Base-by-base conservation (phyloP, 768 basidiomycete genomes). In the Pisolithus tinctorius region DNA sequence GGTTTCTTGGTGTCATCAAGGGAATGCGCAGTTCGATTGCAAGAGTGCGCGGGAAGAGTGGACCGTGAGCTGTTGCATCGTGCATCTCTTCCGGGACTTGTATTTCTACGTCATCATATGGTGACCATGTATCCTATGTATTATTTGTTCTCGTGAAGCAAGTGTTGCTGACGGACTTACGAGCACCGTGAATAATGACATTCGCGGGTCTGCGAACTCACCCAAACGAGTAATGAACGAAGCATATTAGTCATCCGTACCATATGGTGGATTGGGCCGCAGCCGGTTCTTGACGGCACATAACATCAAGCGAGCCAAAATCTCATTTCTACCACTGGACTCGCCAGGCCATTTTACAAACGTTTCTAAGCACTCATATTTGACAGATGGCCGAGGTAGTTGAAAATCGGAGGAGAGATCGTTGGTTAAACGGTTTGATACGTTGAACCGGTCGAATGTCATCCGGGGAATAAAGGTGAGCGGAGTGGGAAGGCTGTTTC, bases 21-120 rank as follows among this genome's bases (percentile, higher is more conserved):
- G 76, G 75, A 4, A 57, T 77, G 10, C 58, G 65, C 6, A 76
- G 73, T 4, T 73, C 71, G 1, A 68, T 77, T 25, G 68, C 69
- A 44, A 62, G 76, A 5, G 75, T 69, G 29, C 63, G 69, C 54
- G 76, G 74, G 34, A 69, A 59, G 49, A 74, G 72, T 30, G 74
- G 72, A 34, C 69, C 71, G 58, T 71, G 14, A 62, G 54, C 38
- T 4, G 25, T 34, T 10, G 30, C 10, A 34, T 34, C 11, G 11
- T 34, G 14, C 34, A 4, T 20, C 11, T 11, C 13, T 14, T 11
- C 14, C 34, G 14, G 34, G 34, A 13, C 4, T 14, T 14, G 34
- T 34, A 34, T 34, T 13, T 9, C 4, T 39, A 20, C 45, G 26
- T 37, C 20, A 39, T 7, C 20, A 38, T 23, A 4, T 9, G 17